Conservation (phyloP, 768 basidiomycete species). For the Naganishia antarctica region DNA sequence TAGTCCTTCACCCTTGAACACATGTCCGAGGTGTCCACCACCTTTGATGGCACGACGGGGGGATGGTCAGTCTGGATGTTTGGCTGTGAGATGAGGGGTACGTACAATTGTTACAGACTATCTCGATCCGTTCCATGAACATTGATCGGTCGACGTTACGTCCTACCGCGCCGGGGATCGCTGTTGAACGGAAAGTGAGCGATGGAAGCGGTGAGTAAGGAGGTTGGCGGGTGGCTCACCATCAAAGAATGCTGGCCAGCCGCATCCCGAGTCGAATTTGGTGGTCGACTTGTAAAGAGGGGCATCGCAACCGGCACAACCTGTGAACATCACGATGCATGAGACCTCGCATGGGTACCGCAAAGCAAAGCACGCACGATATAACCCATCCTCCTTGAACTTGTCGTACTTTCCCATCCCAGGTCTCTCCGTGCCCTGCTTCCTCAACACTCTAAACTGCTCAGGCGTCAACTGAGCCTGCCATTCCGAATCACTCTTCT, state of each 20-base stretch:
- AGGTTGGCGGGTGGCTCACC: slow-evolving; percentile 53
- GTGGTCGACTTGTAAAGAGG: slow-evolving; percentile 82
- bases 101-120: slow-evolving; percentile 74
- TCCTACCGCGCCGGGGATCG: slow-evolving; percentile 80
- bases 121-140: slow-evolving; percentile 72
- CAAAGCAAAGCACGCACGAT: slow-evolving; percentile 49
- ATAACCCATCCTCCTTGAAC: slow-evolving; percentile 62
- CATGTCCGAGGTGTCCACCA: slow-evolving; percentile 88
- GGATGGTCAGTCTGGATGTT: no score
- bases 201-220: neutral
- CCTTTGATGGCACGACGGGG: no score
- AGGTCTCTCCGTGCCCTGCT: slow-evolving; percentile 79
- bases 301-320: slow-evolving; percentile 72
- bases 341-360: no score
- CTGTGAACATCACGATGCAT: no score
- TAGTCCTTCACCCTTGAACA: slow-evolving; percentile 58
- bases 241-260: slow-evolving; percentile 98
- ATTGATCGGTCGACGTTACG: slow-evolving; percentile 64
- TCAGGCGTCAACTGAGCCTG: slow-evolving; percentile 69
- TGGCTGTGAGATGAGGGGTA: neutral
- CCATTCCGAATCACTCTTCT: slow-evolving; percentile 76
- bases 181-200: slow-evolving; percentile 49
- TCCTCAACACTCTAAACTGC: slow-evolving; percentile 78
- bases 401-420: slow-evolving; percentile 78
- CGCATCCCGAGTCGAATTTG: slow-evolving; percentile 89